These are phyloP conservation scores for Alloascoidea hylecoeti DNA, from an alignment of 805 yeast species.

Conservation along the genomic window DNA sequence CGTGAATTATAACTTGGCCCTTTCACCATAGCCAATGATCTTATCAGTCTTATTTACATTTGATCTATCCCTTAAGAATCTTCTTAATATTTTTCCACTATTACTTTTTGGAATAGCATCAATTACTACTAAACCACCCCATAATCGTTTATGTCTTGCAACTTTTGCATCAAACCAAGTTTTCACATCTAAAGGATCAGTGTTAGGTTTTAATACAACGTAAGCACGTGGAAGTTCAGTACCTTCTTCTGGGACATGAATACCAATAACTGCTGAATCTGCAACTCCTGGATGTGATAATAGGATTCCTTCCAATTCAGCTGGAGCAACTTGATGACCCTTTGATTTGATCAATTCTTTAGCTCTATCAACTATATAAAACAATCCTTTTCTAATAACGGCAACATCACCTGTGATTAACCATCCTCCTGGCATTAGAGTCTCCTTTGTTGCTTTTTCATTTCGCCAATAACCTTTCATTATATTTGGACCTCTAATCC, in stretches of 20 bases:
- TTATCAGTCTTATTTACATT: too few species aligned
- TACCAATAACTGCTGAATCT: conserved; percentile 86
- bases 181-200: conserved; percentile 12
- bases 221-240: conserved; percentile 43
- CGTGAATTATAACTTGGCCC: too few species aligned
- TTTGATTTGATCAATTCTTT: conserved; percentile 52
- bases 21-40: too few species aligned
- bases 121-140: conserved; percentile 45
- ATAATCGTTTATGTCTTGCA: conserved; percentile 20
- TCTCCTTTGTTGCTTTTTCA: conserved; percentile 29
- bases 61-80: conserved; percentile 68
- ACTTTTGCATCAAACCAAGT: conserved; percentile 21
- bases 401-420: conserved; percentile 47
- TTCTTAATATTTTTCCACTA: conserved; percentile 90
- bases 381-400: conserved; percentile 20
- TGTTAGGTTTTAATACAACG: conserved; percentile 12
- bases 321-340: conserved; percentile 90
- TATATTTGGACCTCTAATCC: conserved; percentile 42
- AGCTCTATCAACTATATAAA: conserved; percentile 40
- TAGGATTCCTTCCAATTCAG: conserved; percentile 83
- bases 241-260: conserved; percentile 53
- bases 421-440: conserved; percentile 36
- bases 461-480: conserved; percentile 36
- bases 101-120: conserved; percentile 87
- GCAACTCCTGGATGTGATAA: conserved; percentile 63